These are phyloP conservation scores for Aspergillus proliferans DNA, from an alignment of 2,329 filamentous ascomycete species.

Conservation along the genomic window DNA sequence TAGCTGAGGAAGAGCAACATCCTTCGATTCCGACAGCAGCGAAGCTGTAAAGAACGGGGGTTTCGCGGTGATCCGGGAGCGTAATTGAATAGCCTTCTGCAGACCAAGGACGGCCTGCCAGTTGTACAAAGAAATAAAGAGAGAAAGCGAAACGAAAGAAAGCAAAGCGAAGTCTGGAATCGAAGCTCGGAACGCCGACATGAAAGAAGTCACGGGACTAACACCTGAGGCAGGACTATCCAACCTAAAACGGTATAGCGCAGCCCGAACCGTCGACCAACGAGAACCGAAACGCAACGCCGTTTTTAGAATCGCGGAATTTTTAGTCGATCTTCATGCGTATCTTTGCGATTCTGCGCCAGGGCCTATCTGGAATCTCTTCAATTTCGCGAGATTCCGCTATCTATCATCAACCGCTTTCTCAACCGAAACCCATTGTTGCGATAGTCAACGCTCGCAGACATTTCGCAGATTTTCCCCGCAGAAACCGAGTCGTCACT, in stretches of 20 bases:
- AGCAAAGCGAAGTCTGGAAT: neutral
- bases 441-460: neutral
- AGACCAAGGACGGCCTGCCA: neutral
- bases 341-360: constrained; percentile 14
- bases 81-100: neutral
- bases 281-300: constrained; percentile 4
- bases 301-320: constrained; percentile 1
- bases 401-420: neutral
- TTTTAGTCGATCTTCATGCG: constrained; percentile 15
- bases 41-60: neutral
- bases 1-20: constrained; percentile 3
- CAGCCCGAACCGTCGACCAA: no score
- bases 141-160: no score
- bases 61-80: neutral
- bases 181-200: neutral
- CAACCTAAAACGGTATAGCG: no score
- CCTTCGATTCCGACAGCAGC: constrained; percentile 1
- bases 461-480: neutral
- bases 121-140: neutral
- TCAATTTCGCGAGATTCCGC: neutral
- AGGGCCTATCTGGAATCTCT: constrained; percentile 10
- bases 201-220: no score
- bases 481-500: neutral
- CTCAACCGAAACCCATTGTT: neutral
- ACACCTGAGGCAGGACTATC: no score